Evolutionary conservation across 208 protist genomes (phyloP).

Genomic region (Trypanosoma platydactyli): DNA sequence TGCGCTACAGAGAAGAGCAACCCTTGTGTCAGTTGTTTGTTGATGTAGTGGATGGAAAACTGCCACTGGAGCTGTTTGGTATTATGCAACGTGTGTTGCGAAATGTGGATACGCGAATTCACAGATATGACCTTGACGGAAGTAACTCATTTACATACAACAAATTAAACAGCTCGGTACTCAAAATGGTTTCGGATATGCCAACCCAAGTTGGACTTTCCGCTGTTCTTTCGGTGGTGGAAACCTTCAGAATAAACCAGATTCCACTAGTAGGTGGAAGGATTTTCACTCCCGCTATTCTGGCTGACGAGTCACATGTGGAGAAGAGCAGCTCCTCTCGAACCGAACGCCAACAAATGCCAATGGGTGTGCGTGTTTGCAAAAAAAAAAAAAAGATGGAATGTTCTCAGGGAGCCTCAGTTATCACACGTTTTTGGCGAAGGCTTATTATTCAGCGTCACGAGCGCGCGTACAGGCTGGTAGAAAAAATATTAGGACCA

Average conservation of each 20-base stretch:
- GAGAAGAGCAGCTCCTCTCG: background rate
- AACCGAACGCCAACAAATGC: background rate
- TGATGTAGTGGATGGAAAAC: slow-evolving; percentile 49
- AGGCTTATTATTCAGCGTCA: slow-evolving; percentile 48
- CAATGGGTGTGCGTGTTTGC: background rate
- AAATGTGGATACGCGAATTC: slow-evolving; percentile 32
- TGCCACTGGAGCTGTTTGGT: slow-evolving; percentile 50
- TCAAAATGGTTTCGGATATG: slow-evolving; percentile 54
- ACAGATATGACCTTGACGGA: slow-evolving; percentile 42
- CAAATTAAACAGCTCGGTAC: slow-evolving; percentile 40
- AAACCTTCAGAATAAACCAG: slow-evolving; percentile 61
- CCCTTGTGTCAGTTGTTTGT: slow-evolving; percentile 71
- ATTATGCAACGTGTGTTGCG: slow-evolving; percentile 35
- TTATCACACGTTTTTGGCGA: slow-evolving; percentile 66
- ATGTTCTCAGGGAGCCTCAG: slow-evolving; percentile 39
- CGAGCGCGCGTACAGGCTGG: slow-evolving; percentile 40
- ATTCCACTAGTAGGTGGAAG: slow-evolving; percentile 45
- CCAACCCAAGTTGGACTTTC: slow-evolving; percentile 42
- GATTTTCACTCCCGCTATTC: slow-evolving; percentile 36
- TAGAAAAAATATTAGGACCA: slow-evolving; percentile 48
- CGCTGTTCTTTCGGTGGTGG: slow-evolving; percentile 50
- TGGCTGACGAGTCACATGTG: slow-evolving; percentile 47
- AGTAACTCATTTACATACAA: slow-evolving; percentile 52
- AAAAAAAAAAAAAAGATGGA: background rate
- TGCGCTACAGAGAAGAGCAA: slow-evolving; percentile 53